Conservation (phyloP, 1,284 basidiomycete species). For the Ganoderma lingzhi region DNA sequence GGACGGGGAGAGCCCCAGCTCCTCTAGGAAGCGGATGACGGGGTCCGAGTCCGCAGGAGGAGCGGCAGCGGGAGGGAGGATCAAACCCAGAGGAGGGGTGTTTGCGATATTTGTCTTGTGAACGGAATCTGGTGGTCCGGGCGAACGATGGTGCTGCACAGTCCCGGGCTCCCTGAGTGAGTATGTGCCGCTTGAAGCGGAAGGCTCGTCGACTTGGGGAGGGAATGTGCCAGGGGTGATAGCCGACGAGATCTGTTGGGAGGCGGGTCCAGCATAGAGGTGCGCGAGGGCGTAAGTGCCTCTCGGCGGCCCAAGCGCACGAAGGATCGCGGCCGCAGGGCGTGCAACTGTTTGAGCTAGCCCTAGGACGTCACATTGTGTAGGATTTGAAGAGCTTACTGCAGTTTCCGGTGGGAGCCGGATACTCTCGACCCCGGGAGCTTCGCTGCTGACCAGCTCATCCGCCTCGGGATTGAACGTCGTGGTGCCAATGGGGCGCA, state of each 20-base stretch:
- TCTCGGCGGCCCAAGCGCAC: conserved; percentile 1
- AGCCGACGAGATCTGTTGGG: background rate
- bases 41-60: conserved; percentile 11
- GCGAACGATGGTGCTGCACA: background rate
- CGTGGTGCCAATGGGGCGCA: background rate
- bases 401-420: background rate
- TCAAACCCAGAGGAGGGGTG: background rate
- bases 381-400: background rate
- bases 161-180: background rate
- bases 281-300: background rate
- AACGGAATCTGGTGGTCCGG: background rate
- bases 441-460: background rate
- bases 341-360: background rate
- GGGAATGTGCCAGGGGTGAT: too few relatives aligned
- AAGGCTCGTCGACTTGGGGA: background rate
- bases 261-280: background rate
- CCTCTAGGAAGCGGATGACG: conserved; percentile 11
- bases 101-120: background rate
- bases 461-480: background rate
- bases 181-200: background rate
- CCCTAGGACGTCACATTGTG: background rate
- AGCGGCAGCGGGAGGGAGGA: background rate
- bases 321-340: conserved; percentile 3
- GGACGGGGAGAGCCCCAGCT: conserved; percentile 6
- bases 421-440: background rate